Base-by-base conservation (phyloP, 2,329 filamentous ascomycete genomes). In the Moelleriella libera region DNA sequence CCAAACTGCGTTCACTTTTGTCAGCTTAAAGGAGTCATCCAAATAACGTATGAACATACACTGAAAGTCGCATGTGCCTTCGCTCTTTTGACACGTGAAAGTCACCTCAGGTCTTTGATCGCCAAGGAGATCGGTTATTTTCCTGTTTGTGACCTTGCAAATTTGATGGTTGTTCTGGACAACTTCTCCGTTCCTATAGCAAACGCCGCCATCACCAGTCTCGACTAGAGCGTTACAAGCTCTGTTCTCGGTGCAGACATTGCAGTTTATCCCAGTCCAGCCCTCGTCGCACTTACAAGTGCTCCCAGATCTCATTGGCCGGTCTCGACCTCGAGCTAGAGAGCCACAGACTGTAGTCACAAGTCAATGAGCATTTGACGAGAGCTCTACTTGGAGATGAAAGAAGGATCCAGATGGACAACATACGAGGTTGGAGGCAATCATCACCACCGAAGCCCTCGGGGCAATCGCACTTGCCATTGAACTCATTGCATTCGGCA, bases 211-310 rank as follows among this genome's bases (percentile, higher is more conserved):
- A 51, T 87, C 77, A 4, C 78, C 78, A 11, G 83, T 80, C 4
- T 87, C 86, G 82, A 94, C 94, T 65, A 98, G 71, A 34, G 86
- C 82, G 61, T 92, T 80, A 60, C 92, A 98, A 12, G 85, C 89
- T 55, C 83, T 71, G 62, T 97, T 75, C 4, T 81, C 80, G 51
- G 83, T 81, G 67, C 92, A 98, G 48, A 98, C 87, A 58, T 92
- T 98, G 77, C 92, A 98, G 71, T 98, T 98, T 68, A 98, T 90
- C 53, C 92, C 92, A 41, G 78, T 78, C 92, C 92, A 98, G 48
- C 92, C 92, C 39, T 94, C 85, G 60, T 89, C 84, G 64, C 92
- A 98, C 41, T 88, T 70, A 67, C 92, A 98, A 41, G 72, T 69
- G 49, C 80, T 74, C 52, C 78, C 80, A 46, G 79, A 69, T 60